Conservation (phyloP, 2,329 filamentous ascomycete genomes). For the Diaporthe longicolla region DNA sequence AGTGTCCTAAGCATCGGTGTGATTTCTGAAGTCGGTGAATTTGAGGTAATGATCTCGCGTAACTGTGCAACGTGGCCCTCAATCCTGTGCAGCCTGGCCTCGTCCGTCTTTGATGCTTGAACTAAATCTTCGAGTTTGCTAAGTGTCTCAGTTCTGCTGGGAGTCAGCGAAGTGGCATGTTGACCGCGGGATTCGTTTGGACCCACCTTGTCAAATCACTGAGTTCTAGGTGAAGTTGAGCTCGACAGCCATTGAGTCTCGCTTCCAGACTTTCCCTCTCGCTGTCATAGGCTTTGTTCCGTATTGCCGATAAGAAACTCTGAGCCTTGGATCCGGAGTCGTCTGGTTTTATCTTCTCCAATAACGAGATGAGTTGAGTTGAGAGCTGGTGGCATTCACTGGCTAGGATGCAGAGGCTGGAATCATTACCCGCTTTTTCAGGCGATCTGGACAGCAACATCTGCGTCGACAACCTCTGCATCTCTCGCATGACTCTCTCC, state of each 20-base stretch:
- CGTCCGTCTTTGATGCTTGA: background rate
- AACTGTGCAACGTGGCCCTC: background rate
- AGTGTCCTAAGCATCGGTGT: background rate
- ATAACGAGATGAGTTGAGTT: background rate
- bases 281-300: slow-evolving; percentile 15
- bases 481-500: slow-evolving; percentile 13
- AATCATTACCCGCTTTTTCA: background rate
- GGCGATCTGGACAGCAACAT: background rate
- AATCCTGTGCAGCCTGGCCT: slow-evolving; percentile 4
- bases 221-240: slow-evolving; percentile 18
- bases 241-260: slow-evolving; percentile 1
- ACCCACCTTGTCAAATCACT: background rate
- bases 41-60: background rate
- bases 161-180: background rate
- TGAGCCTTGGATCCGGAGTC: slow-evolving; percentile 1
- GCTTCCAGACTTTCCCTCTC: slow-evolving; percentile 10
- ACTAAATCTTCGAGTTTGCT: background rate
- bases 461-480: slow-evolving; percentile 2
- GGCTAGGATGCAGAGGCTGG: background rate
- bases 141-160: background rate
- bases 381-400: slow-evolving; percentile 4
- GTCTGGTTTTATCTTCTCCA: slow-evolving; percentile 18
- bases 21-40: background rate
- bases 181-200: fast-evolving
- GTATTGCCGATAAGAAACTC: background rate